A percentile compares a stretch with the other conserved stretches of the same genome.
These are phyloP conservation scores for Globisporangium ultimum DNA, from an alignment of 352 stramenopile species.

Conservation along the genomic window DNA sequence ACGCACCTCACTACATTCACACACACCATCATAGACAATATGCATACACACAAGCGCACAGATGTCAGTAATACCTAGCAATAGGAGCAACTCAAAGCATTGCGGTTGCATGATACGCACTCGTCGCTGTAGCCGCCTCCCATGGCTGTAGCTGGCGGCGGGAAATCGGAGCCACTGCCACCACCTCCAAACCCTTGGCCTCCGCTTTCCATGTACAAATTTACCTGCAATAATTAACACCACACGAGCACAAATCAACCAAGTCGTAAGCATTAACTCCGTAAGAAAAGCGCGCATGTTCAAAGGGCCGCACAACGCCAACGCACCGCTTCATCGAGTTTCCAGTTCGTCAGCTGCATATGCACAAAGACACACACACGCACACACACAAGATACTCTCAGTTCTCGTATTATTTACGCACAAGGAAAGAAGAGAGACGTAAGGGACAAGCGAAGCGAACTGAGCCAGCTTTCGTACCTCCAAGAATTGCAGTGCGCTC, in stretches of 20 bases:
- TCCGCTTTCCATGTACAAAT: conserved; percentile 84
- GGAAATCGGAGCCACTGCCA: conserved; percentile 7
- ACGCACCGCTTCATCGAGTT: conserved; percentile 64
- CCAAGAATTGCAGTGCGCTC: conserved; percentile 69
- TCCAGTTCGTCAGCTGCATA: conserved; percentile 70
- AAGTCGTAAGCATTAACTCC: not conserved
- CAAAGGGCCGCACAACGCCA: not conserved
- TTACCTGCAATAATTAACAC: conserved; percentile 35
- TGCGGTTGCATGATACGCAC: conserved; percentile 12
- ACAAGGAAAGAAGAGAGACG: not conserved
- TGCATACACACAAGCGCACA: not conserved
- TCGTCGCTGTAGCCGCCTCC: conserved; percentile 31
- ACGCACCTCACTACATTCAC: conserved; percentile 48
- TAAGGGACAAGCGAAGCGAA: not conserved
- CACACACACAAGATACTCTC: not conserved
- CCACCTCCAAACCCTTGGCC: conserved; percentile 25
- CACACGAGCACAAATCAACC: not conserved
- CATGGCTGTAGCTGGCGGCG: conserved; percentile 28
- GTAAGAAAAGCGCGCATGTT: not conserved
- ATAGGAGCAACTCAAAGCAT: not conserved
- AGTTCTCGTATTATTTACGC: not conserved
- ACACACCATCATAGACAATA: conserved; percentile 7
- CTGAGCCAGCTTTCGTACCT: conserved; percentile 28
- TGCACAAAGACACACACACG: conserved; percentile 3
- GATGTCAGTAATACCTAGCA: not conserved